Percentiles rank a stretch among this genome's conserved stretches.
Evolutionary conservation across 2,329 filamentous ascomycete species (phyloP).

Genomic region (Xylariaceae sp.): DNA sequence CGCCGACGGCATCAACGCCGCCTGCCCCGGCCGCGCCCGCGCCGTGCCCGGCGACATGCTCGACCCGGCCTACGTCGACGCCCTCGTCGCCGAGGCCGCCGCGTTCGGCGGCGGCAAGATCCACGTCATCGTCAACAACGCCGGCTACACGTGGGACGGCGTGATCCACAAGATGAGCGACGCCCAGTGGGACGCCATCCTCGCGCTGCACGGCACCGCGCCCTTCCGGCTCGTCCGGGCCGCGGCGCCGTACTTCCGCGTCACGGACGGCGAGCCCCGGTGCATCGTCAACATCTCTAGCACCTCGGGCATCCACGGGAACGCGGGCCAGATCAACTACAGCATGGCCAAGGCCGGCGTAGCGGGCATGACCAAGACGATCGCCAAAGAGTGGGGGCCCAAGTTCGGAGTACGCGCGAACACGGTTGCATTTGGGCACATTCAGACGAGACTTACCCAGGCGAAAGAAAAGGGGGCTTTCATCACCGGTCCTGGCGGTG

Average conservation of each 20-base stretch:
- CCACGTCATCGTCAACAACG: constrained; percentile 88
- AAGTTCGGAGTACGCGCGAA: constrained; percentile 76
- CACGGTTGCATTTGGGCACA: constrained; percentile 79
- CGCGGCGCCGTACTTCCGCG: constrained; percentile 81
- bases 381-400: constrained; percentile 90
- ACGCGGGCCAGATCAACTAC: constrained; percentile 90
- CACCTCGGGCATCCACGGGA: constrained; percentile 79
- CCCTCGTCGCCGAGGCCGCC: constrained; percentile 69
- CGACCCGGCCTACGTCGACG: constrained; percentile 63
- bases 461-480: constrained; percentile 83
- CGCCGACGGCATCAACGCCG: constrained; percentile 63
- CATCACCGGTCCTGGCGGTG: constrained; percentile 69
- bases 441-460: constrained; percentile 73
- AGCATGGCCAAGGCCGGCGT: constrained; percentile 80
- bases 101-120: constrained; percentile 84
- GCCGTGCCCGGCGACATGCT: constrained; percentile 75
- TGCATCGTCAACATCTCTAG: constrained; percentile 80
- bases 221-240: constrained; percentile 80
- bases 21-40: constrained; percentile 61
- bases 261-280: constrained; percentile 74
- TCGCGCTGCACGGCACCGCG: constrained; percentile 77
- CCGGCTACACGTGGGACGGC: constrained; percentile 88
- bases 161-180: constrained; percentile 91
- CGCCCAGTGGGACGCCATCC: constrained; percentile 87
- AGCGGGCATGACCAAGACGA: constrained; percentile 78